Base-by-base conservation (phyloP, 2,329 filamentous ascomycete genomes). In the Colletotrichum eremochloae region DNA sequence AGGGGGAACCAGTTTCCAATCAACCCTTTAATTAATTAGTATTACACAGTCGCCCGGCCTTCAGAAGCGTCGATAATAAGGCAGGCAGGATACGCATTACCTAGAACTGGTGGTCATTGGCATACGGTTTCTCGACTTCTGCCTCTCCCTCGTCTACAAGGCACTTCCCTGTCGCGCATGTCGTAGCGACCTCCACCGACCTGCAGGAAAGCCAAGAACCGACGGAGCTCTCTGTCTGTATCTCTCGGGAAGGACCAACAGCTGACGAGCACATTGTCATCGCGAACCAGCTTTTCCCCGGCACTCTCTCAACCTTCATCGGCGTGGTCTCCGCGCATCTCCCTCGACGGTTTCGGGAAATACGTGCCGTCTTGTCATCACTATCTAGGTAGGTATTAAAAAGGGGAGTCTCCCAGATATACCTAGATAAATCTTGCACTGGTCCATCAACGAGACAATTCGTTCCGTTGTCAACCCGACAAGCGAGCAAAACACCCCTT, bases 161-260 rank as follows among this genome's bases (percentile, higher is more conserved):
- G 40, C 38, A 38, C 48, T 63, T 40, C 58, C 66, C 20, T 61
- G 66, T 64, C 60, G 36, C 58, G 66, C 15, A 18, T 24, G 57
- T 53, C 65, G 42, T 53, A 18, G 36, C 50, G 20, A 48, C 42
- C 40, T 63, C 48, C 57, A 40, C 58, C 42, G 3, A 52, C 40
- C 52, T 64, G 67, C 60, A 64, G 58, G 14, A 62, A 31, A 63
- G 66, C 66, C 58, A 57, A 58, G 60, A 29, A 33, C 4, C 52
- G 67, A 29, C 50, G 18, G 29, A 56, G 24, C 48, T 40, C 56
- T 44, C 40, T 24, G 24, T 24, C 24, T 24, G 24, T 24, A 24
- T 24, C 24, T 42, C 14, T 1, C 12, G 38, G n/a, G 42, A 42
- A 24, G 11, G 50, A 36, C 61, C 61, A 69, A 69, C 67, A 46